Evolutionary conservation across 352 stramenopile genomes (phyloP), one percentile per base, ranked within the genome.

Genomic region (Phytophthora sp.): DNA sequence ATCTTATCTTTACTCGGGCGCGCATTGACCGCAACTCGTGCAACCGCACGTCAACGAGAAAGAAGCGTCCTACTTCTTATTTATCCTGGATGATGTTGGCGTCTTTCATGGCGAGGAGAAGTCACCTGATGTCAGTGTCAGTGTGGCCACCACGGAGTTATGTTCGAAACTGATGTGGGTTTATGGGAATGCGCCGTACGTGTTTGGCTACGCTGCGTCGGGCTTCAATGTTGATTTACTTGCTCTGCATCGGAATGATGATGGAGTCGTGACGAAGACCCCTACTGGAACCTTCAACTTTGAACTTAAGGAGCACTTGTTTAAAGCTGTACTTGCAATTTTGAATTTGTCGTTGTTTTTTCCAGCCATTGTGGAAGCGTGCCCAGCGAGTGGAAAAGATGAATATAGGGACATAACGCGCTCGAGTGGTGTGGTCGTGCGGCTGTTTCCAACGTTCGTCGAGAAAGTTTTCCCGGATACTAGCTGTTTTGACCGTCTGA

Each of bases 191-290:
- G 60, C 57, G 33, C 51, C 52, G n/a, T 63, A 58, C 30, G 26
- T 69, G 44, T 69, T 69, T 58, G 61, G 44, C 16, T 69, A 69
- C 21, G 61, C 53, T 58, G 61, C 44, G 27, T 63, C 61, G n/a
- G n/a, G n/a, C n/a, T n/a, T n/a, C n/a, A n/a, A n/a, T n/a, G n/a
- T n/a, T n/a, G n/a, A n/a, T n/a, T 46, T 69, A 7, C 7, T 57
- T 55, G 44, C 53, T 53, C 20, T 69, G 18, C 27, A 47, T 54
- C 44, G n/a, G n/a, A n/a, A 11, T 50, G 3, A 30, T 16, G 4
- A 49, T 36, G 45, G n/a, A 36, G 36, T 42, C 11, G 46, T 57
- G 45, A 51, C n/a, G 16, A 63, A 24, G 7, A 50, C 36, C 35
- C 24, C 1, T 20, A 58, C 57, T 53, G 44, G 42, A 57, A 15